Conservation (phyloP, 1,284 basidiomycete genomes). For the Exsudoporus floridanus region DNA sequence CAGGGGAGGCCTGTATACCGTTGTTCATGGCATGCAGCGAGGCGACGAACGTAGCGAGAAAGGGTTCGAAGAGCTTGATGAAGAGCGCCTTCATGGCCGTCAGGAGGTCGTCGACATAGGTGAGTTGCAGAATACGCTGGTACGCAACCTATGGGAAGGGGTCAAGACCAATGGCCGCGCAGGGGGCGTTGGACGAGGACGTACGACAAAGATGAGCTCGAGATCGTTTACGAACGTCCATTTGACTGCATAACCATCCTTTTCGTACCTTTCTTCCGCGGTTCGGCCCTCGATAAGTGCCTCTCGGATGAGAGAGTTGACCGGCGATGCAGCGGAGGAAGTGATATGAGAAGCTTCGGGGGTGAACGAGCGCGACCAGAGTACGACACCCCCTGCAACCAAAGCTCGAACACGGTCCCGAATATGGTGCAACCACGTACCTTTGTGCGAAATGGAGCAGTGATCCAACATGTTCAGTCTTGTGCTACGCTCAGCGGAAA, state of each 20-base stretch:
- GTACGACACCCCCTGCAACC: conserved; percentile 79
- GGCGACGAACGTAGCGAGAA: conserved; percentile 77
- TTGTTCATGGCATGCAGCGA: conserved; percentile 67
- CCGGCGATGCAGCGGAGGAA: conserved; percentile 78
- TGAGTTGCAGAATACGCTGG: conserved; percentile 93
- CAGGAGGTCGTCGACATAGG: conserved; percentile 90
- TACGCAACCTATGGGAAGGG: conserved; percentile 80
- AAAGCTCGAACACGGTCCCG: conserved; percentile 1
- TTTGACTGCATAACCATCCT: conserved; percentile 87
- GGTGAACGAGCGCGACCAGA: conserved; percentile 92
- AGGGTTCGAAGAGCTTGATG: conserved; percentile 80
- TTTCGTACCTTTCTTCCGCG: conserved; percentile 80
- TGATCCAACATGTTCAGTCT: conserved; percentile 71
- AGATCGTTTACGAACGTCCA: conserved; percentile 94
- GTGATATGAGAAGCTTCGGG: conserved; percentile 76
- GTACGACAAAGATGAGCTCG: conserved; percentile 91
- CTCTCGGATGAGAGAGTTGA: conserved; percentile 87
- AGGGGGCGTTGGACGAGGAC: conserved; percentile 30
- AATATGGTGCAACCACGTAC: conserved; percentile 36
- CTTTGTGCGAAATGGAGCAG: conserved; percentile 89
- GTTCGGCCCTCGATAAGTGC: conserved; percentile 85
- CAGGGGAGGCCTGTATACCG: conserved; percentile 39
- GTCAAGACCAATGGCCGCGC: neutral
- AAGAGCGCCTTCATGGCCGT: conserved; percentile 80
- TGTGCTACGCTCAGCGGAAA: neutral